phyloP scores from a whole-genome alignment of 345 rosid species.

The Turnera subulata region DNA sequence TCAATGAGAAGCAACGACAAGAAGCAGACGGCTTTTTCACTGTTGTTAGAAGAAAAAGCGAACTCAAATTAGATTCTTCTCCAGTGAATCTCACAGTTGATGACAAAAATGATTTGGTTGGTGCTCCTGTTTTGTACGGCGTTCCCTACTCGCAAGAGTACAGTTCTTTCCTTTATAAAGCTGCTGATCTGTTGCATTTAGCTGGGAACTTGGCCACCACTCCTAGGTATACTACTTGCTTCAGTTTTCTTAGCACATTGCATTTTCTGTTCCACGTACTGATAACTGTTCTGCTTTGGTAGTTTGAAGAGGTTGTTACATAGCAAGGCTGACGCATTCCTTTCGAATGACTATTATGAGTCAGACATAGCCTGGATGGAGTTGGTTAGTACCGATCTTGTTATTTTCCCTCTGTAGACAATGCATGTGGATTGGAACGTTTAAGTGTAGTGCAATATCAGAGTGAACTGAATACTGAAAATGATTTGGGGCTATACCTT shows the following conservation, averaged over 20 bases:
- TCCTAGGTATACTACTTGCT: constrained; percentile 47
- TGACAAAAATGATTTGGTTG: constrained; percentile 26
- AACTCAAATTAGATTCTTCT: constrained; percentile 42
- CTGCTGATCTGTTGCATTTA: constrained; percentile 67
- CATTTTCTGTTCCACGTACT: not conserved
- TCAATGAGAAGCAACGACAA: constrained; percentile 46
- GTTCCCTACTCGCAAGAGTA: constrained; percentile 72
- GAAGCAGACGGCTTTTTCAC: constrained; percentile 74
- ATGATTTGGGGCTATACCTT: too few species aligned
- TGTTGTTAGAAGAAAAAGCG: constrained; percentile 64
- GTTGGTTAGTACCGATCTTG: constrained; percentile 47
- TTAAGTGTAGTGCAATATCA: too few species aligned
- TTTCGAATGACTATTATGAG: constrained; percentile 81
- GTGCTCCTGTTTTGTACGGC: constrained; percentile 44
- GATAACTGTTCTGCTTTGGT: constrained; percentile 23
- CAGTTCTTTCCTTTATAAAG: constrained; percentile 50
- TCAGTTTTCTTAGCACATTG: not conserved
- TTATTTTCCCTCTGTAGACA: too few species aligned
- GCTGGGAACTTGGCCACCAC: constrained; percentile 77
- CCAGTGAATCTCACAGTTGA: constrained; percentile 24
- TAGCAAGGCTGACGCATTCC: constrained; percentile 83
- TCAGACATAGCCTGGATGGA: constrained; percentile 99
- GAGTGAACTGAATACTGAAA: too few species aligned
- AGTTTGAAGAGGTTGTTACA: constrained; percentile 89
- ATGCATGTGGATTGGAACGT: too few species aligned